phyloP scores from a whole-genome alignment of 2,329 filamentous ascomycete genomes.

The Microdochium trichocladiopsis region DNA sequence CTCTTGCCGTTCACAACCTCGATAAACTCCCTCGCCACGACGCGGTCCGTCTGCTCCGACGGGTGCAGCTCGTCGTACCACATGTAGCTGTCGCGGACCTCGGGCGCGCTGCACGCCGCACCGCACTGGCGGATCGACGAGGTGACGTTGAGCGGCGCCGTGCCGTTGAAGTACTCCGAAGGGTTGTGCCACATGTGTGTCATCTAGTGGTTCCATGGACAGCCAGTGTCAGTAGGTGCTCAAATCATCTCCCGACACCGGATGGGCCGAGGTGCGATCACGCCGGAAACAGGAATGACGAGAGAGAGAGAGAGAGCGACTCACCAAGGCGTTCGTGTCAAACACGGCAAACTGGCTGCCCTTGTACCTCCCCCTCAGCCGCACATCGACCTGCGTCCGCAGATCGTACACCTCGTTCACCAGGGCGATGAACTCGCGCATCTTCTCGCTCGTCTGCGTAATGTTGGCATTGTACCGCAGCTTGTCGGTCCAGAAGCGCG shows the following conservation, averaged over 20 bases:
- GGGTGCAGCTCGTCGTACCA: constrained; percentile 55
- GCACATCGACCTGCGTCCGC: constrained; percentile 37
- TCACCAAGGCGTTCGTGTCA: constrained; percentile 43
- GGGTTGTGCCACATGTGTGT: constrained; percentile 49
- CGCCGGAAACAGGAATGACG: background rate
- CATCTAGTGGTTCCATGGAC: constrained; percentile 26
- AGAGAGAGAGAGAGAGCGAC: constrained; percentile 5
- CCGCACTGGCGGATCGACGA: no score
- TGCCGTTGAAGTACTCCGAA: constrained; percentile 43
- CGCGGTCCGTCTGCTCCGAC: constrained; percentile 42
- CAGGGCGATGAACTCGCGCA: constrained; percentile 41
- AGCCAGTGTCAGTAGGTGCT: background rate
- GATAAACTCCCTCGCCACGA: constrained; percentile 47
- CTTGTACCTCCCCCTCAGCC: constrained; percentile 32
- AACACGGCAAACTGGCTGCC: constrained; percentile 45
- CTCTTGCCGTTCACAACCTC: constrained; percentile 37
- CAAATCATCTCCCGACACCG: background rate
- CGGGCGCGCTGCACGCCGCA: constrained; percentile 30
- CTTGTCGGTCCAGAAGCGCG: constrained; percentile 39
- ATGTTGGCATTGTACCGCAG: constrained; percentile 27
- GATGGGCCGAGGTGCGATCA: background rate
- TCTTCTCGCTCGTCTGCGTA: constrained; percentile 40
- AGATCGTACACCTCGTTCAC: constrained; percentile 45
- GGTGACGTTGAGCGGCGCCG: constrained; percentile 42
- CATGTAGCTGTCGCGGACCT: constrained; percentile 38